phyloP scores from a whole-genome alignment of 192 early-diverging fungal species.

The Chytriomyces sp. region DNA sequence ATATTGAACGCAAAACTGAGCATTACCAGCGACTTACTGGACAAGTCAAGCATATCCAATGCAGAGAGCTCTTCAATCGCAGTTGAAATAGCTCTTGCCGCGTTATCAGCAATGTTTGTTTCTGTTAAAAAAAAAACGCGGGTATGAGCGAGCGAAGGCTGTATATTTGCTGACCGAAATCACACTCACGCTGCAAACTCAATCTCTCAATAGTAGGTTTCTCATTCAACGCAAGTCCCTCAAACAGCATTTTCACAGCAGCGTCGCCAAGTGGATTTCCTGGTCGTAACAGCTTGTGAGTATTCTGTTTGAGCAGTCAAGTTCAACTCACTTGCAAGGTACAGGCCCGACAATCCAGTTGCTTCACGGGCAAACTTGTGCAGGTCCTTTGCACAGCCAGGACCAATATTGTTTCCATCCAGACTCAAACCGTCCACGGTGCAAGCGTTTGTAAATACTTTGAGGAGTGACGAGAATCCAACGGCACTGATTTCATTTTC shows the following conservation, averaged over 20 bases:
- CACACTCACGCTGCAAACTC: too few relatives aligned
- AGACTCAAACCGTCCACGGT: neutral
- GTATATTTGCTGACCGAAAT: too few relatives aligned
- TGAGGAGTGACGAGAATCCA: neutral
- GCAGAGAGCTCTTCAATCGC: too few relatives aligned
- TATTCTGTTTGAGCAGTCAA: neutral
- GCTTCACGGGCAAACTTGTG: too few relatives aligned
- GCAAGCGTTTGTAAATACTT: neutral
- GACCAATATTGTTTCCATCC: neutral
- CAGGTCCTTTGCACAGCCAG: neutral
- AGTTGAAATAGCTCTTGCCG: too few relatives aligned
- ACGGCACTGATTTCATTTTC: constrained; percentile 4
- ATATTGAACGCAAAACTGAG: too few relatives aligned
- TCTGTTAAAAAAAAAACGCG: too few relatives aligned
- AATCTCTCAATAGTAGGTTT: neutral
- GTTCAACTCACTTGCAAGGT: neutral
- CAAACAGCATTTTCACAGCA: neutral
- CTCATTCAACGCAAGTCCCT: neutral
- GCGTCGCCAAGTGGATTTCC: neutral
- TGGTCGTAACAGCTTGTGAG: neutral
- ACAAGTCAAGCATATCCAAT: too few relatives aligned
- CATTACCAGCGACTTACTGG: too few relatives aligned
- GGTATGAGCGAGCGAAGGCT: too few relatives aligned
- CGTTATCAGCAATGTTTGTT: too few relatives aligned
- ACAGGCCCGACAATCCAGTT: neutral